Conservation (phyloP, 352 stramenopile species). For the Globisporangium viniferum region DNA sequence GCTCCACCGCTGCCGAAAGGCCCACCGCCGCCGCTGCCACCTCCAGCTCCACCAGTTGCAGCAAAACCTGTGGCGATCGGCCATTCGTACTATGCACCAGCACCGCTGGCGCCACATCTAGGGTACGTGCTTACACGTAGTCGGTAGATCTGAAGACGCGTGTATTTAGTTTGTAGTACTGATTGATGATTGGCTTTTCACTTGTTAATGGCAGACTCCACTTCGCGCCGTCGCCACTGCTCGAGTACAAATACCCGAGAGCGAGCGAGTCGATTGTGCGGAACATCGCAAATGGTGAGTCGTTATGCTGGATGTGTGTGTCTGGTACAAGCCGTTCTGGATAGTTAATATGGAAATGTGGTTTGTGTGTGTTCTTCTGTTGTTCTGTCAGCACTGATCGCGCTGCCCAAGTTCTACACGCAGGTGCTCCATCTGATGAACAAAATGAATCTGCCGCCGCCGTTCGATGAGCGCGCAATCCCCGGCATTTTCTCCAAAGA, state of each 20-base stretch:
- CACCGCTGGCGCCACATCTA: conserved; percentile 67
- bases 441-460: conserved; percentile 88
- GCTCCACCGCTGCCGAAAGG: conserved; percentile 27
- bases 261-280: conserved; percentile 69
- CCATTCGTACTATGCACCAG: conserved; percentile 25
- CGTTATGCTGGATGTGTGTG: background rate
- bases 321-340: too few relatives aligned
- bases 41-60: conserved; percentile 4
- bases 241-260: conserved; percentile 88
- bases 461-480: conserved; percentile 73
- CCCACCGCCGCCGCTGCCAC: conserved; percentile 30
- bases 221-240: conserved; percentile 74
- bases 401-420: conserved; percentile 84
- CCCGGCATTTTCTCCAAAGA: conserved; percentile 51
- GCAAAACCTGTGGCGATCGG: background rate
- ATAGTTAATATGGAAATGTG: too few relatives aligned
- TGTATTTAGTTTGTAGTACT: too few relatives aligned
- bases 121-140: conserved; percentile 31
- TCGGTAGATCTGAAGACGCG: too few relatives aligned
- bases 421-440: conserved; percentile 92
- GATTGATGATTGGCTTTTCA: too few relatives aligned
- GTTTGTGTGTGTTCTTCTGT: background rate
- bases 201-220: conserved; percentile 46
- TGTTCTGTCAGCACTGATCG: conserved; percentile 62
- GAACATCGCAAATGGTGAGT: conserved; percentile 86